phyloP scores from a whole-genome alignment of 768 basidiomycete species.

The Neoboletus subvelutipes region DNA sequence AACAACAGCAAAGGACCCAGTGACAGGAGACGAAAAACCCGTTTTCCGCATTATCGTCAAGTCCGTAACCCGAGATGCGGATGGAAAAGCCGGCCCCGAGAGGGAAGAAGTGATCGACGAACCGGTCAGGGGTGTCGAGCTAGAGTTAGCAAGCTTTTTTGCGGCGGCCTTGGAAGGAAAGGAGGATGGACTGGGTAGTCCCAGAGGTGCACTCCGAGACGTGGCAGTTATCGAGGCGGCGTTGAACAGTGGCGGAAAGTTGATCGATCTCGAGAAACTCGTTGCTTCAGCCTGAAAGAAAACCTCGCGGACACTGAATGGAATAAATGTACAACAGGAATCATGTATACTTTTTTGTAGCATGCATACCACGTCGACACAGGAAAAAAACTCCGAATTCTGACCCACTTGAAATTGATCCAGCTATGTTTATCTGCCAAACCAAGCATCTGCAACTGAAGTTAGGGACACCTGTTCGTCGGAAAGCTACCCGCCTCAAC shows the following conservation, averaged over 20 bases:
- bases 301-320: neutral
- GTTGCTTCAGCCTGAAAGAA: conserved; percentile 11
- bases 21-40: conserved; percentile 23
- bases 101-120: conserved; percentile 50
- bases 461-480: neutral
- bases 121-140: conserved; percentile 49
- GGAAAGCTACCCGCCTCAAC: neutral
- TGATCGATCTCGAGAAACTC: conserved; percentile 53
- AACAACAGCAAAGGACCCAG: conserved; percentile 24
- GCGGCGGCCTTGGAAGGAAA: conserved; percentile 46
- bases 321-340: neutral
- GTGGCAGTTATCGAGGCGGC: conserved; percentile 80
- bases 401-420: neutral
- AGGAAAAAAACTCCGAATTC: neutral
- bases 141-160: conserved; percentile 61
- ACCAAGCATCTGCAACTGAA: neutral
- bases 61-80: conserved; percentile 19
- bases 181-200: conserved; percentile 57
- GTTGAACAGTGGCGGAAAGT: conserved; percentile 60
- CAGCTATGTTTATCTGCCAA: neutral
- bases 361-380: neutral
- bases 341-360: too few species aligned
- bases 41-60: conserved; percentile 43
- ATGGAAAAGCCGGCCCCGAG: conserved; percentile 29
- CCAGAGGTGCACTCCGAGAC: conserved; percentile 64